Evolutionary conservation across 129 eudicot genomes (phyloP), one percentile per base, ranked within the genome.

Genomic region (Pulicaria dysenterica): DNA sequence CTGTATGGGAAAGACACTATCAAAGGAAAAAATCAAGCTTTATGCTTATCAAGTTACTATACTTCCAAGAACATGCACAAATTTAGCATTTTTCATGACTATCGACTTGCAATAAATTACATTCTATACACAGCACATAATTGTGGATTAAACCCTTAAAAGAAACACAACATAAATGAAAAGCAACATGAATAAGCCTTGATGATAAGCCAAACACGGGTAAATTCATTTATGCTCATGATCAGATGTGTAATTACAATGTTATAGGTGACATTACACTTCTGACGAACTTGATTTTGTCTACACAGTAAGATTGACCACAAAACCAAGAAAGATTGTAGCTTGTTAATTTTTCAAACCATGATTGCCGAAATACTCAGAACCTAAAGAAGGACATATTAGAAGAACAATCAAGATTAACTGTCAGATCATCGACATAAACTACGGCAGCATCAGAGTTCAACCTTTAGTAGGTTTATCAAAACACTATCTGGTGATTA

Each of bases 241-340:
- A 53, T 2, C 24, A n/a, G 17, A 59, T 7, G 19, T 5, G 11
- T 34, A 38, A 59, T 36, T 6, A 12, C 40, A 5, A 36, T 10
- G 11, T 36, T 58, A 34, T 37, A 19, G 15, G 8, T 5, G 8
- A 5, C 15, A 58, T 11, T 9, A 58, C 42, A 31, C 64, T 58
- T 37, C 8, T 9, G 3, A 37, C 34, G n/a, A 16, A 58, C 64
- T 59, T 59, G 3, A 13, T 12, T 13, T 6, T 37, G 66, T 36
- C 66, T 59, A 59, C 9, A 59, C 66, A 59, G 9, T 19, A 59
- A 59, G 45, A 59, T 59, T 24, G 36, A 59, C 66, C 66, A 38
- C 46, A 59, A 63, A 41, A 63, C n/a, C 50, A 42, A 40, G 37
- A 63, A 63, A 63, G 2, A 41, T 40, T 4, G 4, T n/a, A 51